Percentiles rank a stretch among this genome's conserved stretches.
Evolutionary conservation across 306 rosid species (phyloP).

Genomic region (Citrullus mucosospermus): DNA sequence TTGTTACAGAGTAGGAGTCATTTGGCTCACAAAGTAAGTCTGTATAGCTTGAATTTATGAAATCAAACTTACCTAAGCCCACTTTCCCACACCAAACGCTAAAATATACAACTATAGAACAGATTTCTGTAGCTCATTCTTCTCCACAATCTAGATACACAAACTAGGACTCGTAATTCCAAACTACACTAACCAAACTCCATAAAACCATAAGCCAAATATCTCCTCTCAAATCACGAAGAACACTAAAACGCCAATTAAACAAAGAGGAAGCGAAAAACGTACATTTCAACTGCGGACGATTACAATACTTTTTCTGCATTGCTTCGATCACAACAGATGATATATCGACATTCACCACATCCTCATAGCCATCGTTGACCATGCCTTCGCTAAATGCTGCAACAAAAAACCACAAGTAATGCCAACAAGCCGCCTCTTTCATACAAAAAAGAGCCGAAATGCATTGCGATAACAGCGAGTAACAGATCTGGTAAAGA

Average conservation of each 20-base stretch:
- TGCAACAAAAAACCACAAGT: slow-evolving; percentile 9
- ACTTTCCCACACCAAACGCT: background rate
- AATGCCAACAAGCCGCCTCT: background rate
- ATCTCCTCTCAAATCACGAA: background rate
- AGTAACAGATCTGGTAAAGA: slow-evolving; percentile 1
- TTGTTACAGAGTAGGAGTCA: background rate
- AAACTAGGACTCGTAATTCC: background rate
- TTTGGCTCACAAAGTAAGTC: background rate
- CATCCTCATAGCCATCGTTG: slow-evolving; percentile 60
- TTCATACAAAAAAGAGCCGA: background rate
- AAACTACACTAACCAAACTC: background rate
- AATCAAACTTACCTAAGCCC: background rate
- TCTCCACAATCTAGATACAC: background rate
- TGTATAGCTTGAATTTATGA: background rate
- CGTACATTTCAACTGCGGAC: slow-evolving; percentile 54
- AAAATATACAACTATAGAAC: background rate
- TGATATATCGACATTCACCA: slow-evolving; percentile 67
- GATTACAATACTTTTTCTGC: slow-evolving; percentile 38
- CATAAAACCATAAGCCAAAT: background rate
- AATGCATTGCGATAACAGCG: background rate
- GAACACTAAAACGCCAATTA: background rate
- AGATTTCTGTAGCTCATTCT: background rate
- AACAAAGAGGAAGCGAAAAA: background rate
- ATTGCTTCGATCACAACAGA: slow-evolving; percentile 65
- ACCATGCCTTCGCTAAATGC: slow-evolving; percentile 73